Conservation (phyloP, 2,329 filamentous ascomycete species). For the Lizonia empirigonia region DNA sequence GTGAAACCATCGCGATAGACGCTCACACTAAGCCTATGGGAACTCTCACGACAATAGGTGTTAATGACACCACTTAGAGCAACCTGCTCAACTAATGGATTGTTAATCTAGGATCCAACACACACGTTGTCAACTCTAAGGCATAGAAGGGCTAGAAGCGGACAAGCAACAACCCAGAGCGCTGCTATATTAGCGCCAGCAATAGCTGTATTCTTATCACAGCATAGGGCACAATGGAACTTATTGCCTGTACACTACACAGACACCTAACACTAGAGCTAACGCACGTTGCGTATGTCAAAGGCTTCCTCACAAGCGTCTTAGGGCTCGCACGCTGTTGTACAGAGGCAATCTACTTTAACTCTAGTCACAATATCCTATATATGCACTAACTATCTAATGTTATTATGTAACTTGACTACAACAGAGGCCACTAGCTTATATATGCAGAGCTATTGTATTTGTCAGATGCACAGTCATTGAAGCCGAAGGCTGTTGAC, state of each 20-base stretch:
- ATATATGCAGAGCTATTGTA: background rate
- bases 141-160: background rate
- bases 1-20: background rate
- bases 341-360: background rate
- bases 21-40: background rate
- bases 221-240: background rate
- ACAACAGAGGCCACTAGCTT: background rate
- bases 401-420: background rate
- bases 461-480: too few species aligned
- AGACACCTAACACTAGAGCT: background rate
- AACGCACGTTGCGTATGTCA: background rate
- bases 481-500: too few species aligned
- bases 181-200: background rate
- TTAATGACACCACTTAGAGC: background rate
- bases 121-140: background rate
- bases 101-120: background rate
- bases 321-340: background rate
- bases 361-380: background rate
- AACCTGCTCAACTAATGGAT: background rate
- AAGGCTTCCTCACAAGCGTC: background rate
- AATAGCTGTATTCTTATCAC: background rate
- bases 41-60: background rate
- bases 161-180: background rate
- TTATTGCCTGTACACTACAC: background rate
- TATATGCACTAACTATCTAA: background rate